Evolutionary conservation across 345 rosid species (phyloP).

Genomic region (Populus alba): DNA sequence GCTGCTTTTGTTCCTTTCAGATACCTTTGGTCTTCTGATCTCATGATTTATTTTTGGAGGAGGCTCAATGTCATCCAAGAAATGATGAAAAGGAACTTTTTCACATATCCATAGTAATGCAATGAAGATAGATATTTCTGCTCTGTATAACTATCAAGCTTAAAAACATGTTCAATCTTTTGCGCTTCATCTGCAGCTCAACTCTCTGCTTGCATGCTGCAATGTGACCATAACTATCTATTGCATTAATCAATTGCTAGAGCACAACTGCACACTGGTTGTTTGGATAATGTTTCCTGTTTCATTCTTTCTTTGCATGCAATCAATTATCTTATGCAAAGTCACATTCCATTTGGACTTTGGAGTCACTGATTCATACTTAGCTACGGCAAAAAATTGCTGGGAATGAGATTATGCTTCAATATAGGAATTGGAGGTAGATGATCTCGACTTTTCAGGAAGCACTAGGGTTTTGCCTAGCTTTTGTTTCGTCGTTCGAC

Average conservation of each 20-base stretch:
- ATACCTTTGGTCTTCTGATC: slow-evolving; percentile 11
- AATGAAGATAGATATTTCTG: neutral
- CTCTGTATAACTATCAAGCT: neutral
- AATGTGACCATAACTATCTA: neutral
- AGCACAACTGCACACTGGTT: neutral
- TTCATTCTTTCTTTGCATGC: too few relatives aligned
- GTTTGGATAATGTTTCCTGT: too few relatives aligned
- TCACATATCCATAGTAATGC: neutral
- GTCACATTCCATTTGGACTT: neutral
- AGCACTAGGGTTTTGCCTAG: neutral
- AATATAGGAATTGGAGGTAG: neutral
- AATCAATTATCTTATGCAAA: neutral
- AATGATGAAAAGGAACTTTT: slow-evolving; percentile 14
- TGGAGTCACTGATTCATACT: neutral
- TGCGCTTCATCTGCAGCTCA: neutral
- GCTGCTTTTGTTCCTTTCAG: neutral
- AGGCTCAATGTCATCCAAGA: slow-evolving; percentile 5
- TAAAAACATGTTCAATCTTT: too few relatives aligned
- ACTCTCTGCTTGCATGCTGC: neutral
- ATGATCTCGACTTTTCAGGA: neutral
- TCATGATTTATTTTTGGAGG: neutral
- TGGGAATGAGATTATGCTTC: neutral
- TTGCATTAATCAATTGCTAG: neutral
- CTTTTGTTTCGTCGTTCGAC: too few relatives aligned
- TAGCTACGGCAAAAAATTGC: neutral